Base-by-base conservation (phyloP, 2,329 filamentous ascomycete species). In the Taxawa tesnikishii region DNA sequence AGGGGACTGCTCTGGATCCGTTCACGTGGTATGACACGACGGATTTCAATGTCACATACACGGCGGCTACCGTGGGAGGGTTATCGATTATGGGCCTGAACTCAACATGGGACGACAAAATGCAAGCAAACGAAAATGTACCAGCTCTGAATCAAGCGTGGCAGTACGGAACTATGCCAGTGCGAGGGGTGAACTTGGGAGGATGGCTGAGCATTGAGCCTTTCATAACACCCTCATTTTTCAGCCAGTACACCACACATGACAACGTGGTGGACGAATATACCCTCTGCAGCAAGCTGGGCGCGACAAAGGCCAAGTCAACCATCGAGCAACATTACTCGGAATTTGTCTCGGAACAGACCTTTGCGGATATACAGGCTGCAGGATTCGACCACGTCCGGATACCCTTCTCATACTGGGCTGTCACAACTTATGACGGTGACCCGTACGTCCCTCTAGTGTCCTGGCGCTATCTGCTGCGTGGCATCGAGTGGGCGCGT, bases 351-450 rank as follows among this genome's bases (percentile, higher is more conserved):
- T 87, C 73, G 0, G 83, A 92, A 51, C 63, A 79, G 36, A 85
- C 83, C 2, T 94, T 96, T 54, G 67, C 68, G 34, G 80, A 88
- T 25, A 94, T 98, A 38, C 75, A 75, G 29, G 77, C 74, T 24
- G 90, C 90, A 1, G 90, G 90, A 0, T 73, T 98, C 28, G 90
- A 98, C 51, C 90, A 98, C 52, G 82, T 98, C n/a, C 80, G 90
- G 33, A 94, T 98, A 33, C 85, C 83, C 0, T 96, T 79, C 54
- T 83, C 80, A 7, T 98, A 98, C 64, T 98, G 90, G 90, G 84
- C 87, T 0, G 77, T 96, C 2, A 73, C 76, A 36, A 80, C 77
- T 0, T 94, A 93, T 54, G 76, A 83, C 16, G 75, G 68, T 26
- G 90, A 98, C 49, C 83, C 87, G 2, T 98, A 94, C 50, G 68